These are phyloP conservation scores for Phoenix dactylifera DNA, from an alignment of 176 grass and related monocot genomes.

Conservation along the genomic window DNA sequence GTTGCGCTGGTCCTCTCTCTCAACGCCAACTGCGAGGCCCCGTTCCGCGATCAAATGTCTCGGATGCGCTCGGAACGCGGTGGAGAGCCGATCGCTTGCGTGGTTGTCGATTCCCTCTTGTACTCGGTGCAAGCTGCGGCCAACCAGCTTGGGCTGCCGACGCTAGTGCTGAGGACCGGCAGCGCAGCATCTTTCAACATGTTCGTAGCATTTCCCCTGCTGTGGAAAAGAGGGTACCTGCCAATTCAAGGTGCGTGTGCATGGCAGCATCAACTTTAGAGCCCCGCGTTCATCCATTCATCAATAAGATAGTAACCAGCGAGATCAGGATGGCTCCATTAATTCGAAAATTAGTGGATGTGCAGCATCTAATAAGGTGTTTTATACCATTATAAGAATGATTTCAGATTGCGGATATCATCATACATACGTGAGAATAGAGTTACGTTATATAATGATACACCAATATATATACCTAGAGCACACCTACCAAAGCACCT, in stretches of 20 bases:
- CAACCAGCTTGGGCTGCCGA: constrained; percentile 3
- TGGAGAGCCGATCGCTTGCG: constrained; percentile 17
- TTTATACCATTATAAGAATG: too few relatives aligned
- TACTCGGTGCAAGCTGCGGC: constrained; percentile 13
- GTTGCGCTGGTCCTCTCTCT: constrained; percentile 1
- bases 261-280: neutral
- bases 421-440: too few relatives aligned
- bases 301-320: too few relatives aligned
- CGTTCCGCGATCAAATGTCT: constrained; percentile 13
- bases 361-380: too few relatives aligned
- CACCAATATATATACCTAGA: too few relatives aligned
- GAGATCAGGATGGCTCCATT: too few relatives aligned
- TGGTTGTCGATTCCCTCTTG: constrained; percentile 25
- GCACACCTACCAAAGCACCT: too few relatives aligned
- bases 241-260: constrained; percentile 15
- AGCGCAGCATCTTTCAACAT: constrained; percentile 24
- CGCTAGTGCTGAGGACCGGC: constrained; percentile 25
- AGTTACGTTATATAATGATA: too few relatives aligned
- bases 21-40: neutral
- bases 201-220: constrained; percentile 18
- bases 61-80: constrained; percentile 18
- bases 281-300: too few relatives aligned
- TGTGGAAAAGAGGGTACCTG: constrained; percentile 35
- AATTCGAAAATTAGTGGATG: too few relatives aligned
- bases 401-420: too few relatives aligned